Conservation (phyloP, 805 yeast species). For the Saccharomyces paradoxus region DNA sequence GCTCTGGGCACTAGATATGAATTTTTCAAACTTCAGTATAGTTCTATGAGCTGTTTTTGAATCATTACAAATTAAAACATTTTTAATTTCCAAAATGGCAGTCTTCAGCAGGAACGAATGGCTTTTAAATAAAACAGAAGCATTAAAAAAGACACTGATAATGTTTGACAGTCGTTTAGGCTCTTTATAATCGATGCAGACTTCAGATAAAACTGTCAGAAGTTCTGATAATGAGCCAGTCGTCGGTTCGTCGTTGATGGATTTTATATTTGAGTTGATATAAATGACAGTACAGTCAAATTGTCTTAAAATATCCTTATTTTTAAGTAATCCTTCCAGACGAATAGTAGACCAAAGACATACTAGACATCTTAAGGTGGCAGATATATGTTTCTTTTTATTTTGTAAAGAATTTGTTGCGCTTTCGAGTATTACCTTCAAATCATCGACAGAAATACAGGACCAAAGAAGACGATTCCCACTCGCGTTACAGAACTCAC, state of each 20-base stretch:
- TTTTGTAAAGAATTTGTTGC: not conserved
- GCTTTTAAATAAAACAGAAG: slow-evolving; percentile 13
- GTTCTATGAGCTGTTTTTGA: not conserved
- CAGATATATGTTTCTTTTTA: not conserved
- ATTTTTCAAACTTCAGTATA: slow-evolving; percentile 17
- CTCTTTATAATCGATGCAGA: slow-evolving; percentile 13
- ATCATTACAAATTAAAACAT: slow-evolving; percentile 4
- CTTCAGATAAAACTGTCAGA: slow-evolving; percentile 9
- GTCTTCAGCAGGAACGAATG: slow-evolving; percentile 9
- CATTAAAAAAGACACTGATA: slow-evolving; percentile 23
- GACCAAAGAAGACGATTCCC: not conserved
- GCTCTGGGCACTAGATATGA: slow-evolving; percentile 10
- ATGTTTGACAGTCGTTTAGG: slow-evolving; percentile 22
- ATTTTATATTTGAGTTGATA: slow-evolving; percentile 12
- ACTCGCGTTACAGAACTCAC: not conserved
- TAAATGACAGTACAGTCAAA: slow-evolving; percentile 18
- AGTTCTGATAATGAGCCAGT: slow-evolving; percentile 1
- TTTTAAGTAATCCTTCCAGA: slow-evolving; percentile 4
- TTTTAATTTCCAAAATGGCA: slow-evolving; percentile 7
- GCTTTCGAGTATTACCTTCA: not conserved
- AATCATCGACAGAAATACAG: not conserved
- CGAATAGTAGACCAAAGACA: slow-evolving; percentile 9
- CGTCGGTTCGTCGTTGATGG: not conserved
- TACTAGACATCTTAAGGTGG: slow-evolving; percentile 1
- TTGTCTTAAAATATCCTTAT: slow-evolving; percentile 3